phyloP scores from a whole-genome alignment of 768 basidiomycete species.

The Dentipellis sp. region DNA sequence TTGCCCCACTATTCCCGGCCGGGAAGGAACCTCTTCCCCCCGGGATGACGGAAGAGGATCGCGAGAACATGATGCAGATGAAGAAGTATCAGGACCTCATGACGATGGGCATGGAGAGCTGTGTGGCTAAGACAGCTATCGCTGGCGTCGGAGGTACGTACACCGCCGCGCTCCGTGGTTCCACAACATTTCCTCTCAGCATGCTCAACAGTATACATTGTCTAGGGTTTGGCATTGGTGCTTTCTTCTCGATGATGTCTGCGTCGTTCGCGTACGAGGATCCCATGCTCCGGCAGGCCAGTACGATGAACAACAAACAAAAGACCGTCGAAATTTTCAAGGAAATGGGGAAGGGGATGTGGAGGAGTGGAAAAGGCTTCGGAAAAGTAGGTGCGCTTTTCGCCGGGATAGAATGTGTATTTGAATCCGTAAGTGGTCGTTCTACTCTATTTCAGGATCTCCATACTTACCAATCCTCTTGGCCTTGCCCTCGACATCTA shows the following conservation, averaged over 20 bases:
- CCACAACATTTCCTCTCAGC: background rate
- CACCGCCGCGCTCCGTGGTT: background rate
- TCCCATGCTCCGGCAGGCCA: slow-evolving; percentile 64
- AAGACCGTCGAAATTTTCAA: slow-evolving; percentile 81
- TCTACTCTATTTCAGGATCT: background rate
- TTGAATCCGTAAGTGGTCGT: slow-evolving; percentile 71
- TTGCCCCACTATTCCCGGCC: slow-evolving; percentile 72
- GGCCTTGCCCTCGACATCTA: slow-evolving; percentile 22
- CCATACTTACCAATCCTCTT: background rate
- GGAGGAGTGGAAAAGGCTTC: slow-evolving; percentile 82
- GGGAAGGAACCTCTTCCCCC: slow-evolving; percentile 85
- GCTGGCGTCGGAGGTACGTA: slow-evolving; percentile 76
- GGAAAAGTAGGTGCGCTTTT: slow-evolving; percentile 91
- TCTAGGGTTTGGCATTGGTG: slow-evolving; percentile 87
- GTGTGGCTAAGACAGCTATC: slow-evolving; percentile 71
- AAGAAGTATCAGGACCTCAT: slow-evolving; percentile 75
- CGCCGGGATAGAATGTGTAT: slow-evolving; percentile 91
- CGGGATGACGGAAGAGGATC: slow-evolving; percentile 75
- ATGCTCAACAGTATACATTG: slow-evolving; percentile 1
- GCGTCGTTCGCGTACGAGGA: slow-evolving; percentile 94
- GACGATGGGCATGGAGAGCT: slow-evolving; percentile 72
- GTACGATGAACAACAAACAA: slow-evolving; percentile 52
- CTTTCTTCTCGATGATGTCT: slow-evolving; percentile 95
- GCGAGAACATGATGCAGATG: slow-evolving; percentile 51
- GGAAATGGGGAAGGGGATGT: slow-evolving; percentile 94